phyloP scores from a whole-genome alignment of 306 rosid species.

The Casuarina equisetifolia region DNA sequence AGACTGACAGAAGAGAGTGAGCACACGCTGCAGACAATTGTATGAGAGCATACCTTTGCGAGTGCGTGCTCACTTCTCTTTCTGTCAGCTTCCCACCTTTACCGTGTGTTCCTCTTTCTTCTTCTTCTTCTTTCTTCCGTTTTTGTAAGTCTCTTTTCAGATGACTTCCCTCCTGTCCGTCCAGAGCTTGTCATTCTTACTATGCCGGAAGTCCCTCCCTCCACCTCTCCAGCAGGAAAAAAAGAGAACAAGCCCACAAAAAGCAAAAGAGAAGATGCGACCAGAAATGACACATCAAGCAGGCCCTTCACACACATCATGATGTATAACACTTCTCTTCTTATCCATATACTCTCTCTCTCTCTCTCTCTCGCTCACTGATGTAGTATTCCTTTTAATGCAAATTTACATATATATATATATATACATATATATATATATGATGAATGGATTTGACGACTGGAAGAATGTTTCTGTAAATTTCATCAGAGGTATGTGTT shows the following conservation, averaged over 20 bases:
- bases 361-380: neutral
- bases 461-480: neutral
- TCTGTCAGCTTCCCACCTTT: constrained; percentile 48
- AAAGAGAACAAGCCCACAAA: neutral
- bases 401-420: no score
- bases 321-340: neutral
- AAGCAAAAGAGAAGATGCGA: neutral
- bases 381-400: neutral
- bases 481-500: neutral
- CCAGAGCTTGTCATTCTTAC: no score
- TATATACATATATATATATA: no score
- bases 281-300: constrained; percentile 12
- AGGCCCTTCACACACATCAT: neutral
- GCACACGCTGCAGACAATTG: constrained; percentile 64
- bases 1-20: constrained; percentile 98
- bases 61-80: constrained; percentile 72
- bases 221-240: neutral
- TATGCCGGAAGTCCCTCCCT: neutral
- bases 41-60: constrained; percentile 51
- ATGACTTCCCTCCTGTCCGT: no score
- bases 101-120: neutral
- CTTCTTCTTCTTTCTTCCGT: neutral
- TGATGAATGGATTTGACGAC: neutral
- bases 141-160: neutral
- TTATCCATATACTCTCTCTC: neutral